Base-by-base conservation (phyloP, 2,329 filamentous ascomycete genomes). In the Fusarium equiseti region DNA sequence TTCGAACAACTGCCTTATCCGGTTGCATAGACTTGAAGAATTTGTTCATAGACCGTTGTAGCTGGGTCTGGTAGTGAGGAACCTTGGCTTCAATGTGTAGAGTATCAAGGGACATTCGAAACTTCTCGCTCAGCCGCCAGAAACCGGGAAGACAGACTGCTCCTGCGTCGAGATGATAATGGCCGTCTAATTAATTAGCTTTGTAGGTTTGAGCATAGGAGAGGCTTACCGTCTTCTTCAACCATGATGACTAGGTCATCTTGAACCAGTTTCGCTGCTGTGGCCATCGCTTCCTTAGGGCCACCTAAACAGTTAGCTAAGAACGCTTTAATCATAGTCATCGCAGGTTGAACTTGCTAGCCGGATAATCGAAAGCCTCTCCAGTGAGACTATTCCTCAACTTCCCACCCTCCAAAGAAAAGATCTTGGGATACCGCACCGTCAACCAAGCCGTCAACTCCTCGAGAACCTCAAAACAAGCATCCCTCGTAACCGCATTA, bases 51-150 rank as follows among this genome's bases (percentile, higher is more conserved):
- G 71, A 70, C 22, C 59, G 70, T 38, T 71, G 67, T 0, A 73
- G 32, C 12, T 68, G 73, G 2, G 60, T 7, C 15, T 65, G 60
- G 5, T 73, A 73, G 11, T 73, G 70, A 0, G 70, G 70, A 22
- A 73, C 70, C 6, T 63, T 60, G 8, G 70, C 71, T 31, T 73
- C 71, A 1, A 73, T 72, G 18, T 73, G 71, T 0, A 73, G 46
- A 8, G 63, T 73, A 26, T 73, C 71, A 0, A 72, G 58, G 8
- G 70, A 73, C 71, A 73, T 73, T 42, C 64, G 18, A 4, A 73
- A 73, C 29, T 72, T 73, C 26, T 73, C 70, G 3, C 60, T 60
- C 8, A 73, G 12, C 0, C 70, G 38, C 71, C 71, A 73, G 18
- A 73, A 73, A 0, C 71, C 71, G 1, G 66, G 71, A 0, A 73